Evolutionary conservation across 1,284 basidiomycete species (phyloP), one percentile per base, ranked within the genome.

Genomic region (Austroboletus olivaceoglutinosus): DNA sequence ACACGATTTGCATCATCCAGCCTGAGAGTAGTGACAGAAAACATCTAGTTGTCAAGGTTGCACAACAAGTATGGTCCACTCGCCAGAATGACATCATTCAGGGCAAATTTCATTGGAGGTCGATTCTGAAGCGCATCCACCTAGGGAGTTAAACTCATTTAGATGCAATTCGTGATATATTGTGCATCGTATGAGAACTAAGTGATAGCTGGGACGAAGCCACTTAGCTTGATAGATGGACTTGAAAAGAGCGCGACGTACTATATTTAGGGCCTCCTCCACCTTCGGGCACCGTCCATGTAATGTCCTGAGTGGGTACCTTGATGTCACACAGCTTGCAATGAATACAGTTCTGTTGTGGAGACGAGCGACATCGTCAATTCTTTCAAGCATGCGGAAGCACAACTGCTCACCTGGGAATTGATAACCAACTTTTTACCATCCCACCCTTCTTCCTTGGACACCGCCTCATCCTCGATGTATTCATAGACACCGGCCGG

Each of bases 401-500:
- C 6, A 2, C 10, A 33, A 37, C 16, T 37, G 8, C 75, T 30
- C 52, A 88, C 88, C 78, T 98, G 96, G 12, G 92, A 91, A 73
- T 99, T 99, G 71, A 98, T 99, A 18, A 98, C 88, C 52, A 99
- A 77, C 73, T 91, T 93, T 73, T 92, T 93, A 16, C 93, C 93
- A 25, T 73, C 73, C 79, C 81, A 86, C 0, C 78, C 76, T 45
- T 77, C 84, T 54, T 80, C 80, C 47, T 80, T 76, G 1, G 74
- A 74, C 21, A 53, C 58, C 21, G 56, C 73, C 56, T 80, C 81
- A 34, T 82, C 86, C n/a, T 86, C 87, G 15, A 96, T 88, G 67
- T 99, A 99, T 74, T 99, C 96, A 71, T 99, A 99, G 27, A 99
- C 97, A 4, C 86, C 92, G 0, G 97, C 97, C 0, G 96, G 97